Conservation (phyloP, 768 basidiomycete genomes). For the Boletales sp. region DNA sequence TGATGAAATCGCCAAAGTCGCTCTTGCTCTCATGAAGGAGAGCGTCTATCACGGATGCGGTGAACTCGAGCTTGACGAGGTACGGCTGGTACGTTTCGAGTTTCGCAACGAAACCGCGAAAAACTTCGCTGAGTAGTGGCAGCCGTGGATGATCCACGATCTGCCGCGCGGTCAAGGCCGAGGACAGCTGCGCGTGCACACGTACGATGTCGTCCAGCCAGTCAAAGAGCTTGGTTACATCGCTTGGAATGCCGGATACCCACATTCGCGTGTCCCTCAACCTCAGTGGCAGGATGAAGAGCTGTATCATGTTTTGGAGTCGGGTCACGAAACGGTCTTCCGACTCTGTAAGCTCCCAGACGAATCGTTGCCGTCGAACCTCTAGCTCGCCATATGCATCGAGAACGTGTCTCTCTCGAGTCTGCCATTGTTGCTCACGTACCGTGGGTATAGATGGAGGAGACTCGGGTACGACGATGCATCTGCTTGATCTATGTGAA, state of each 20-base stretch:
- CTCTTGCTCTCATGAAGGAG: constrained; percentile 47
- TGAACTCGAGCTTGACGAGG: constrained; percentile 64
- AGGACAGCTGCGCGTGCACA: constrained; percentile 64
- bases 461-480: constrained; percentile 4
- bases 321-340: constrained; percentile 68
- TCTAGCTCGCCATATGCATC: constrained; percentile 46
- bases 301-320: constrained; percentile 59
- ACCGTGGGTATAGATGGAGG: constrained; percentile 3
- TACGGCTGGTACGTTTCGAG: constrained; percentile 88
- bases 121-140: constrained; percentile 50
- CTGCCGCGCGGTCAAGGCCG: constrained; percentile 42
- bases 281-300: constrained; percentile 78
- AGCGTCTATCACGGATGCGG: constrained; percentile 49
- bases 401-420: constrained; percentile 18
- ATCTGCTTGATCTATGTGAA: constrained; percentile 8
- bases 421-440: constrained; percentile 23
- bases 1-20: constrained; percentile 85
- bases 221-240: constrained; percentile 73
- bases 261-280: constrained; percentile 65
- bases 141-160: constrained; percentile 43
- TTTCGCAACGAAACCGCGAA: constrained; percentile 59
- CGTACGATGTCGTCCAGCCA: constrained; percentile 86
- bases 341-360: constrained; percentile 64
- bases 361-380: constrained; percentile 59
- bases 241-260: constrained; percentile 75